These are phyloP conservation scores for Aciculosporium take DNA, from an alignment of 2,329 filamentous ascomycete species.

Conservation along the genomic window DNA sequence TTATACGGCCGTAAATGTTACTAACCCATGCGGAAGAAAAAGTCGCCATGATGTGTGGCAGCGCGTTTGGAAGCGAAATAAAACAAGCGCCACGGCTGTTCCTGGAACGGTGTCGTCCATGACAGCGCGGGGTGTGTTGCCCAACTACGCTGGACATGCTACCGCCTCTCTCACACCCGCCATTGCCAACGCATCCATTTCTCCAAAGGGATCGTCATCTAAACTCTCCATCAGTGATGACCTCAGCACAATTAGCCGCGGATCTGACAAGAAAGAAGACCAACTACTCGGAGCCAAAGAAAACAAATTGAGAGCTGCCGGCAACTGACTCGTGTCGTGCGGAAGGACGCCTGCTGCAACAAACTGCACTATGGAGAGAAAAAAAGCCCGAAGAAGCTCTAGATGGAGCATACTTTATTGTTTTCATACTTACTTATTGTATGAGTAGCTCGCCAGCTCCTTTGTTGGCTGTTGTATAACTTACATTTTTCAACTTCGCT, in stretches of 20 bases:
- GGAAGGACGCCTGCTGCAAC: neutral
- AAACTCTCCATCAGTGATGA: slow-evolving; percentile 16
- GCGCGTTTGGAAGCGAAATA: slow-evolving; percentile 36
- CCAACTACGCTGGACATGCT: slow-evolving; percentile 37
- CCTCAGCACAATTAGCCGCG: slow-evolving; percentile 7
- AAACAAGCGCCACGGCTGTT: slow-evolving; percentile 30
- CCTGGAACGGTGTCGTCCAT: slow-evolving; percentile 37
- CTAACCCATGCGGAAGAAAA: slow-evolving; percentile 16
- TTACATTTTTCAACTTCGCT: slow-evolving; percentile 11
- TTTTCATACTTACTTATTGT: slow-evolving; percentile 19
- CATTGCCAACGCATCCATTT: slow-evolving; percentile 24
- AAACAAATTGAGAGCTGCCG: slow-evolving; percentile 1
- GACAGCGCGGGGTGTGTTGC: slow-evolving; percentile 39
- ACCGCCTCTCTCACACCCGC: slow-evolving; percentile 34
- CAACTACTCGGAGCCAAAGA: slow-evolving; percentile 16
- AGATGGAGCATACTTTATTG: slow-evolving; percentile 18
- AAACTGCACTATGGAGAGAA: neutral
- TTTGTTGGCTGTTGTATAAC: slow-evolving; percentile 9
- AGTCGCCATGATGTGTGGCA: slow-evolving; percentile 33
- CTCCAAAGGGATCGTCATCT: slow-evolving; percentile 15
- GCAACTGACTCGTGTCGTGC: neutral
- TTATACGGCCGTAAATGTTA: neutral
- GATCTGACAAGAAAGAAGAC: slow-evolving; percentile 29
- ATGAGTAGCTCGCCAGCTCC: slow-evolving; percentile 13
- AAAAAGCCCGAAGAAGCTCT: slow-evolving; percentile 10